Conservation (phyloP, 164 flowering plant genomes). For the Hamamelis virginiana region DNA sequence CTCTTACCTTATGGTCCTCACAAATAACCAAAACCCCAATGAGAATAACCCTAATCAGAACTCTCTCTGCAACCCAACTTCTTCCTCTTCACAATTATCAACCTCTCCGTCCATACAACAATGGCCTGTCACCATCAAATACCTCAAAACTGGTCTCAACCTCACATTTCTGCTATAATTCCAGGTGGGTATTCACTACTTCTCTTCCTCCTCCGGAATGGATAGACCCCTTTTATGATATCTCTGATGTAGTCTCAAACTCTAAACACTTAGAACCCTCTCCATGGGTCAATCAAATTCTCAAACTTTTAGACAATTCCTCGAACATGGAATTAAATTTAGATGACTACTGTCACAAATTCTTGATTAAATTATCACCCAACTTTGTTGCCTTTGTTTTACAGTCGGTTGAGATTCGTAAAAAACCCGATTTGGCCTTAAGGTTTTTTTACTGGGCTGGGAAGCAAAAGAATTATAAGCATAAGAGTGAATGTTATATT, state of each 20-base stretch:
- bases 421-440: conserved; percentile 40
- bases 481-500: conserved; percentile 62
- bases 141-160: background rate
- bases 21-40: conserved; percentile 9
- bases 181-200: conserved; percentile 37
- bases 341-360: conserved; percentile 48
- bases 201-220: conserved; percentile 81
- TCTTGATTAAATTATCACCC: conserved; percentile 66
- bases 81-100: conserved; percentile 2
- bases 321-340: conserved; percentile 53
- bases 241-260: conserved; percentile 52
- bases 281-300: conserved; percentile 67
- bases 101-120: conserved; percentile 8
- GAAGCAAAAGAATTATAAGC: conserved; percentile 54
- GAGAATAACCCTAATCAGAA: conserved; percentile 33
- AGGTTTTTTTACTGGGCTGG: conserved; percentile 81
- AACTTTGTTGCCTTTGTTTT: conserved; percentile 58
- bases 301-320: conserved; percentile 47
- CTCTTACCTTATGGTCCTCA: too few relatives aligned
- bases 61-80: conserved; percentile 15
- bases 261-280: conserved; percentile 46
- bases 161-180: conserved; percentile 6
- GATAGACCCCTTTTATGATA: conserved; percentile 64
- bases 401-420: conserved; percentile 27
- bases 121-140: conserved; percentile 17